These are phyloP conservation scores for Euphorbia tirucalli DNA, from an alignment of 345 rosid species.

Conservation along the genomic window DNA sequence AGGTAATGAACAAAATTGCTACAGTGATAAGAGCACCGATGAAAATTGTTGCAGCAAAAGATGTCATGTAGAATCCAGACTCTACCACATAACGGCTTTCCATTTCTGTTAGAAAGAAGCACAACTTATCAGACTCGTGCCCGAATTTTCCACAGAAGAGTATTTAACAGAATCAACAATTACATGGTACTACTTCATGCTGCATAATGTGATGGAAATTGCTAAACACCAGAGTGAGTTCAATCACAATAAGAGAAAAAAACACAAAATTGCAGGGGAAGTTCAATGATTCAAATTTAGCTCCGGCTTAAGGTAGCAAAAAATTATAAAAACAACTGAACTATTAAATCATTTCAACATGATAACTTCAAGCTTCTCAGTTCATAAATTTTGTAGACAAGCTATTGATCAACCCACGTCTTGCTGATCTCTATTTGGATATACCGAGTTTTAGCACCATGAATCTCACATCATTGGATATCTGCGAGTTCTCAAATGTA, in stretches of 20 bases:
- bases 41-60: constrained; percentile 70
- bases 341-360: neutral
- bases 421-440: neutral
- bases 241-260: too few species aligned
- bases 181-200: neutral
- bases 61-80: constrained; percentile 75
- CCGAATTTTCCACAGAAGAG: neutral
- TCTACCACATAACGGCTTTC: constrained; percentile 57
- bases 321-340: neutral
- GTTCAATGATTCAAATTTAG: neutral
- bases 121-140: neutral
- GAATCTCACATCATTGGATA: too few species aligned
- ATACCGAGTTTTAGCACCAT: neutral
- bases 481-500: neutral
- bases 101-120: constrained; percentile 39
- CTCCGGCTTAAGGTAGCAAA: neutral
- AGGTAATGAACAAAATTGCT: constrained; percentile 56
- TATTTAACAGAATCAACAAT: neutral
- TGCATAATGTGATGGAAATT: too few species aligned
- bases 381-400: neutral
- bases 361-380: neutral
- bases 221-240: too few species aligned
- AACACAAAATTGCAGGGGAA: neutral
- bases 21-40: constrained; percentile 53
- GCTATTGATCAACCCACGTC: neutral